Conservation (phyloP, 1,139 yeast species). For the Wickerhamiella infanticola region DNA sequence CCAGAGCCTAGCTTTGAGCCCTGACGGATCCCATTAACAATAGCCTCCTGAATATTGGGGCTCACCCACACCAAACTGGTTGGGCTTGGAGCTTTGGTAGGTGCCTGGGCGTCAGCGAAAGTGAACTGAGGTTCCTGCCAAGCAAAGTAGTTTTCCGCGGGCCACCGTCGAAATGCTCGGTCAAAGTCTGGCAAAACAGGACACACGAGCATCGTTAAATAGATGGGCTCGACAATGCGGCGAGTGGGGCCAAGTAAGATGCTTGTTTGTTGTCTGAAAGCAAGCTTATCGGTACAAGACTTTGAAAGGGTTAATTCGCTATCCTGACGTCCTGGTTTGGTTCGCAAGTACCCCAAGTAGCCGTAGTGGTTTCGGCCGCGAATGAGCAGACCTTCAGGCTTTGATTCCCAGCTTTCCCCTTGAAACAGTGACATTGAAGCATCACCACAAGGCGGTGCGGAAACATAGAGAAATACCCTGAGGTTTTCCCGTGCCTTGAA, state of each 20-base stretch:
- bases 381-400: slow-evolving; percentile 21
- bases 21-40: slow-evolving; percentile 14
- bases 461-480: slow-evolving; percentile 39
- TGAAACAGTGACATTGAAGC: slow-evolving; percentile 43
- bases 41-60: slow-evolving; percentile 10
- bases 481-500: neutral
- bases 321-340: slow-evolving; percentile 83
- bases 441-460: slow-evolving; percentile 91
- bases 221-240: slow-evolving; percentile 27
- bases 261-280: slow-evolving; percentile 49
- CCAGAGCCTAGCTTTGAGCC: slow-evolving; percentile 8
- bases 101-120: slow-evolving; percentile 5
- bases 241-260: slow-evolving; percentile 38
- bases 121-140: slow-evolving; percentile 2
- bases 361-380: slow-evolving; percentile 57
- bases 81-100: slow-evolving; percentile 9
- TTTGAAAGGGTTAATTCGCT: slow-evolving; percentile 57
- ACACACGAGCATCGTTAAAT: slow-evolving; percentile 39
- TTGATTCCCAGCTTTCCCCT: slow-evolving; percentile 14
- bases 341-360: slow-evolving; percentile 51
- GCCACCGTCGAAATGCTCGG: slow-evolving; percentile 26
- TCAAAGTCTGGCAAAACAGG: slow-evolving; percentile 32
- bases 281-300: slow-evolving; percentile 76
- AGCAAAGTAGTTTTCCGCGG: slow-evolving; percentile 7
- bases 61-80: slow-evolving; percentile 12